Percentiles rank a stretch among this genome's conserved stretches.
These are phyloP conservation scores for Fagopyrum esculentum DNA, from an alignment of 148 eudicot species.

Conservation along the genomic window DNA sequence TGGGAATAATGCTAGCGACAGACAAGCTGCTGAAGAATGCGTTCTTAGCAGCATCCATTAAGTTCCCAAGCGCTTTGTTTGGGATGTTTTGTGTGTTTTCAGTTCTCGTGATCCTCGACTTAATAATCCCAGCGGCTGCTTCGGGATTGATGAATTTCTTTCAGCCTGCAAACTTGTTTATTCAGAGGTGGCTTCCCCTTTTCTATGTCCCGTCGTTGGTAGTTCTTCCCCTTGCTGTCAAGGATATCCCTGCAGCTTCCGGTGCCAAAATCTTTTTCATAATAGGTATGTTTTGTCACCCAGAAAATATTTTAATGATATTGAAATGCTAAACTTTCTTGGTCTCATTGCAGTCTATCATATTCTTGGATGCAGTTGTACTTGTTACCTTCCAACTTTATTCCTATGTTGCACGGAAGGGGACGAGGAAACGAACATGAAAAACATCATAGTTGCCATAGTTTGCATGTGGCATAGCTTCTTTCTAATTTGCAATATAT, in stretches of 20 bases:
- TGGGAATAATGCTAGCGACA: conserved; percentile 76
- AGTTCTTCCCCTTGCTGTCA: conserved; percentile 80
- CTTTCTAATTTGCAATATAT: not conserved
- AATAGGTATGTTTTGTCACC: conserved; percentile 47
- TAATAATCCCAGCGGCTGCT: conserved; percentile 62
- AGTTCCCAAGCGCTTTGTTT: conserved; percentile 92
- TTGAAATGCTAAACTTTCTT: not conserved
- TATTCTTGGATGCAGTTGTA: not conserved
- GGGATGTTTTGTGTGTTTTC: conserved; percentile 97
- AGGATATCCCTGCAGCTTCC: conserved; percentile 90
- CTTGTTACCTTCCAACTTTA: not conserved
- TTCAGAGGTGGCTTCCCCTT: conserved; percentile 97
- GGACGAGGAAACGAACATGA: no score
- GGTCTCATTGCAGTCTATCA: not conserved
- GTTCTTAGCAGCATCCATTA: conserved; percentile 70
- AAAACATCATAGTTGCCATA: no score
- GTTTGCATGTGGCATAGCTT: not conserved
- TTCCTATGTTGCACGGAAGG: no score
- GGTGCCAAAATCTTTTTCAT: conserved; percentile 76
- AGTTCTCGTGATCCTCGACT: conserved; percentile 58
- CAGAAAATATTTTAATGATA: not conserved
- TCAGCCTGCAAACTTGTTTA: conserved; percentile 88
- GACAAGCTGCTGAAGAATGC: conserved; percentile 70
- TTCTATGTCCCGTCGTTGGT: conserved; percentile 96
- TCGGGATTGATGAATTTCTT: conserved; percentile 66